Base-by-base conservation (phyloP, 352 stramenopile genomes). In the Pythium grandisporangium region DNA sequence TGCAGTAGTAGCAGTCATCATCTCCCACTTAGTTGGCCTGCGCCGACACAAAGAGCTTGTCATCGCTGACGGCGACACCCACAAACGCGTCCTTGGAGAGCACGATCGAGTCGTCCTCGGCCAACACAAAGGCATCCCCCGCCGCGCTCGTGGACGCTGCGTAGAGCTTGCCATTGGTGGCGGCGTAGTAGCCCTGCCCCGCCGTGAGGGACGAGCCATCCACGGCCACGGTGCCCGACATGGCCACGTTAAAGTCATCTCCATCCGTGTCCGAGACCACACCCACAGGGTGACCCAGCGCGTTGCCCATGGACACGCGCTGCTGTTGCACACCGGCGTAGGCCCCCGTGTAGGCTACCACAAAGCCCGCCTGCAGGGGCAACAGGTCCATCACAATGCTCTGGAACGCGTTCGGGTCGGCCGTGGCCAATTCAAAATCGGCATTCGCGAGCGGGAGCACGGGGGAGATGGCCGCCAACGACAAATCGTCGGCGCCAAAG, bases 71-170 rank as follows among this genome's bases (percentile, higher is more conserved):
- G 34, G 76, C 76, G 17, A 87, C 62, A 36, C 76, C 73, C 10
- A 90, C 71, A 21, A 83, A 59, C 14, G 71, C 60, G 39, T 87
- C 73, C 57, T 85, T 87, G 41, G 76, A 87, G 43, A 87, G 65
- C 37, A 90, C 69, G 25, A 86, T 48, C 44, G 48, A 80, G 64
- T 86, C 80, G 51, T 77, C 69, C 40, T 76, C 58, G 37, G 65
- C 75, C 32, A 84, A 64, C 42, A 86, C 66, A 43, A 72, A 86
- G 11, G 66, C 52, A 51, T 75, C 66, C 37, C 52, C 62, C 34
- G 56, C 61, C 10, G 74, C 70, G 19, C 48, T 63, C 41, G 45
- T 70, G 30, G 68, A 66, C 1, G 69, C 51, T 27, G 63, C 45
- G 48, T 83, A 86, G 16, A 86, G 47, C 37, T 60, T 55, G 26